Evolutionary conservation across 2,329 filamentous ascomycete species (phyloP).

Genomic region (Botrytis hyacinthi): DNA sequence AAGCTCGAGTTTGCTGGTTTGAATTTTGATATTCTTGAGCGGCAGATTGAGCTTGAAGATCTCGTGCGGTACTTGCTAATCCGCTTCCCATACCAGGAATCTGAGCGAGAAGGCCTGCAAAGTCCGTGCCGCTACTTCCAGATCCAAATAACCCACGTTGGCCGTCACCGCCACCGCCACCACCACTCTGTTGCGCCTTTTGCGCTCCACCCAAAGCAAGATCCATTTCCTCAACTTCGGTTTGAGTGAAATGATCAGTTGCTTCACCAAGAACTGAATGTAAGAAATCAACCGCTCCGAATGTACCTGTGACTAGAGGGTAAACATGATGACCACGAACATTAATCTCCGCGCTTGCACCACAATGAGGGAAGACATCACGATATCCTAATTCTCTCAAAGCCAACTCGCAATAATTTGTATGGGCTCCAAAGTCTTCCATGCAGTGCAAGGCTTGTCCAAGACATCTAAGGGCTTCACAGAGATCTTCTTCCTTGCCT

Average conservation of each 20-base stretch:
- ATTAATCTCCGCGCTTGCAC: constrained; percentile 63
- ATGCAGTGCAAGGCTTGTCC: constrained; percentile 58
- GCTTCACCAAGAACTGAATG: constrained; percentile 74
- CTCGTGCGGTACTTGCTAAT: constrained; percentile 64
- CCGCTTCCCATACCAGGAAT: constrained; percentile 68
- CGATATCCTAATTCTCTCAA: constrained; percentile 68
- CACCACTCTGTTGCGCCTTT: constrained; percentile 37
- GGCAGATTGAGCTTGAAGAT: constrained; percentile 59
- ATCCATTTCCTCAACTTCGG: constrained; percentile 79
- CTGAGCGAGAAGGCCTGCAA: constrained; percentile 72
- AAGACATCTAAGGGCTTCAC: constrained; percentile 67
- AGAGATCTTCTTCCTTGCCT: constrained; percentile 74
- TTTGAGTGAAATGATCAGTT: constrained; percentile 80
- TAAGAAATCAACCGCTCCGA: constrained; percentile 80
- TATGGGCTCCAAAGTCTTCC: constrained; percentile 72
- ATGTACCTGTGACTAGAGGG: constrained; percentile 71
- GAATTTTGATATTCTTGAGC: constrained; percentile 61
- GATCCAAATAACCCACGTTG: constrained; percentile 40
- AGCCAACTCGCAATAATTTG: constrained; percentile 78
- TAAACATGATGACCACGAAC: constrained; percentile 65
- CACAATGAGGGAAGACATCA: constrained; percentile 72
- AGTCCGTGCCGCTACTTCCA: constrained; percentile 48
- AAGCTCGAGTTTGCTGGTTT: constrained; percentile 39
- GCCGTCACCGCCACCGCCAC: constrained; percentile 40
- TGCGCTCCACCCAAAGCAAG: constrained; percentile 65